Evolutionary conservation across 768 basidiomycete genomes (phyloP), one percentile per base, ranked within the genome.

Genomic region (Kwoniella shandongensis): DNA sequence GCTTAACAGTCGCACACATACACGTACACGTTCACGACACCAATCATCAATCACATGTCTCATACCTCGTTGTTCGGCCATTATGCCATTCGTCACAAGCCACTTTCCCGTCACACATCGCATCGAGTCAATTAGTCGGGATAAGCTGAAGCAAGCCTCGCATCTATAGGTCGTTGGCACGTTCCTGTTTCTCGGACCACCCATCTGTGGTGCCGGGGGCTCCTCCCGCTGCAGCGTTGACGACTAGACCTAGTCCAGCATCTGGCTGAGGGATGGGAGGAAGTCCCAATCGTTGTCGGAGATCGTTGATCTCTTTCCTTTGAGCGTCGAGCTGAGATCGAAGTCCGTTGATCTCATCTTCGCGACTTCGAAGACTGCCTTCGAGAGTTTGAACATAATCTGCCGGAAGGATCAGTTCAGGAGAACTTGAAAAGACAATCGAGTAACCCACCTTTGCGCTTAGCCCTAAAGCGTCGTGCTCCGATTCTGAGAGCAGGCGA

Each of bases 331-430:
- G 5, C 29, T 66, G 63, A 4, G 39, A 20, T 17, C 39, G 40
- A 1, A 69, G 44, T 2, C 22, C n/a, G 11, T 42, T 3, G 12
- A 66, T 48, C 54, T 68, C 62, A 3, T 73, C 63, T 11, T 67
- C 59, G 42, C 38, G 23, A 8, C 17, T 27, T 13, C 57, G 52
- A 4, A 66, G 13, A 3, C 48, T 26, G 4, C 18, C 40, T 48
- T 70, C 71, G 26, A 73, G 57, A 4, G 35, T 62, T 23, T 27
- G 39, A 4, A 72, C 68, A 36, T 72, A 72, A 36, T 72, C 70
- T 72, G 44, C 4, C 10, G 12, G 30, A 13, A 15, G 11, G 22
- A 23, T 47, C 38, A 57, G 50, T n/a, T 17, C 32, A 32, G 32
- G 6, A 41, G n/a, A 51, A 1, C 13, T 20, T 18, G 25, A 54